Evolutionary conservation across 805 yeast species (phyloP), one percentile per base, ranked within the genome.

Genomic region (Ascoidea tarda): DNA sequence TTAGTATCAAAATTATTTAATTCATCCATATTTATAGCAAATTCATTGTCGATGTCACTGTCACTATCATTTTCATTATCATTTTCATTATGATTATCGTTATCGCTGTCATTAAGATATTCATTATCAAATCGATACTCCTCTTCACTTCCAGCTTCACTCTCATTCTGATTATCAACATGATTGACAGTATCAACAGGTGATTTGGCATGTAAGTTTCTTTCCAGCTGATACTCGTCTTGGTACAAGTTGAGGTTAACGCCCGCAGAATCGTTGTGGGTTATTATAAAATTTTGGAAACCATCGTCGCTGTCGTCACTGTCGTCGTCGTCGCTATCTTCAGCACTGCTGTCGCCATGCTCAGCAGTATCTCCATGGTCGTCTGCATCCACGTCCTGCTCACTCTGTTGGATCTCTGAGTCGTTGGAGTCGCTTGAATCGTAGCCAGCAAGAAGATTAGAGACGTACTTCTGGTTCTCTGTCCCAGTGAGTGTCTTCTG

Each of bases 111-210:
- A 42, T 33, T 38, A 42, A 46, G 31, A 16, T 33, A 16, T 54
- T 59, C 50, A 32, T 44, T 14, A 46, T 54, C 57, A 47, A 57
- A 48, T 48, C 49, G 52, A 51, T 59, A 51, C 32, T 48, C 51
- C 31, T 46, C 51, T 16, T 52, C 53, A 38, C 50, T 46, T 14
- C 50, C 32, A 8, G 50, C 32, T 32, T 16, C 48, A 46, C 48
- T 21, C 21, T 6, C 38, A 4, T 32, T n/a, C 49, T 31, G 28
- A 46, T 5, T 8, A 10, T 31, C 16, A n/a, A 21, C 48, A 16
- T 12, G 14, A 42, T 14, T 42, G 14, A 14, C 14, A 42, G 16
- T 42, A 6, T n/a, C 12, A 31, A 46, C 16, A 46, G 28, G 16
- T 16, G 12, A 46, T 46, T 46, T 46, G 28, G 28, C 28, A 21